phyloP scores from a whole-genome alignment of 1,284 basidiomycete genomes.

The Tilletia caries region DNA sequence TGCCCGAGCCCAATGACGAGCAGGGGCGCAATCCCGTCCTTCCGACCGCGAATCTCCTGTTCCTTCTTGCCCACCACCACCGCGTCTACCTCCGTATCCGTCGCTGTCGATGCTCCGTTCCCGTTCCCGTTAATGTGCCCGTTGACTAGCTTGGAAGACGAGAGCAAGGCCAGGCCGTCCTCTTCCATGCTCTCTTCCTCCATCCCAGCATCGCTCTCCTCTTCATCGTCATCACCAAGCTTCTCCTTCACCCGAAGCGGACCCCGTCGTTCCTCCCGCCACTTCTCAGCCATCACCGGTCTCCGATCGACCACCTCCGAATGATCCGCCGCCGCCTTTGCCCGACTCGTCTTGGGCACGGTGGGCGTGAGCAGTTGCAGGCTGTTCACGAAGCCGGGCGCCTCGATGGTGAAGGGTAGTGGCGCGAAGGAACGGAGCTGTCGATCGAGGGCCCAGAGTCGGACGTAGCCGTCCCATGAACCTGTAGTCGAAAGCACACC shows the following conservation, averaged over 20 bases:
- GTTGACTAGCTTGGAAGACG: background rate
- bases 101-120: background rate
- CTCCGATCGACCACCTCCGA: background rate
- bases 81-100: background rate
- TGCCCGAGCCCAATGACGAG: constrained; percentile 77
- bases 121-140: background rate
- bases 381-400: constrained; percentile 80
- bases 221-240: background rate
- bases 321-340: background rate
- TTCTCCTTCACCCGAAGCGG: background rate
- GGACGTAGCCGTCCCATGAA: constrained; percentile 84
- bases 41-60: background rate
- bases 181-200: background rate
- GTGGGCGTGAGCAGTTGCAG: constrained; percentile 68
- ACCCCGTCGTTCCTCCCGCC: background rate
- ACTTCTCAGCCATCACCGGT: background rate
- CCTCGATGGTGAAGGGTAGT: constrained; percentile 63
- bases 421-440: constrained; percentile 72
- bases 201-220: background rate
- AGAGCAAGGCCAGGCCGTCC: background rate
- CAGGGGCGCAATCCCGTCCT: constrained; percentile 52
- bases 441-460: constrained; percentile 80
- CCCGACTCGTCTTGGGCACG: constrained; percentile 4
- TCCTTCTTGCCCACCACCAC: constrained; percentile 13
- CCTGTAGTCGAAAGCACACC: constrained; percentile 62